Percentiles rank a stretch among this genome's conserved stretches.
Conservation (phyloP, 768 basidiomycete species). For the Kondoa malvinella region DNA sequence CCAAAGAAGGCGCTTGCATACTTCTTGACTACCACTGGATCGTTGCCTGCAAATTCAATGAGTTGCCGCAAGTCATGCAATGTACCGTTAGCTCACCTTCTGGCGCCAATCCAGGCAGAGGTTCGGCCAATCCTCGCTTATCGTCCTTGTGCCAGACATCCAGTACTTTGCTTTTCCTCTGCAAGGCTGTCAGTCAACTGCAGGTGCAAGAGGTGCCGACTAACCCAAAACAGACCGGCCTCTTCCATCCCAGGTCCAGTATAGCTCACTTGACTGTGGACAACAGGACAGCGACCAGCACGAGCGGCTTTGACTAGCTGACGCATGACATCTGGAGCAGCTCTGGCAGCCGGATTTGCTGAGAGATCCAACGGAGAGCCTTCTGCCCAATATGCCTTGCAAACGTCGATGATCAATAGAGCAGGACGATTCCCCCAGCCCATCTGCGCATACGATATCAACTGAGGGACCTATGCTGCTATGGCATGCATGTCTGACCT, state of each 20-base stretch:
- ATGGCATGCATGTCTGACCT: too few relatives aligned
- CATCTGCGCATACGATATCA: too few relatives aligned
- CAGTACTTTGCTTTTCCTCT: slow-evolving; percentile 3
- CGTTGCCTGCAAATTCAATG: background rate
- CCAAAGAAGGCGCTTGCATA: background rate
- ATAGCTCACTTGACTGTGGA: background rate
- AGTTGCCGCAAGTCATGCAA: background rate
- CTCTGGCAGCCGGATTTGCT: background rate
- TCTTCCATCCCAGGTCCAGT: background rate
- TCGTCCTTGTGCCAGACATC: background rate
- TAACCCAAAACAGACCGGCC: background rate
- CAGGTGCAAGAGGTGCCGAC: background rate
- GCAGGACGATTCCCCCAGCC: background rate
- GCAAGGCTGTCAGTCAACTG: background rate
- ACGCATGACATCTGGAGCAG: background rate
- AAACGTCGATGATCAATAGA: background rate
- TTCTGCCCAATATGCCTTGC: background rate
- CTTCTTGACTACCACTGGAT: background rate
- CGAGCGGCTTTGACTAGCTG: background rate
- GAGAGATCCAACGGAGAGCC: background rate
- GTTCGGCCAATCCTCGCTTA: background rate
- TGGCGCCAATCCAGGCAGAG: background rate
- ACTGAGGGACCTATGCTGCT: too few relatives aligned
- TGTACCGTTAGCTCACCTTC: background rate
- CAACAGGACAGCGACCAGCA: background rate